Evolutionary conservation across 148 eudicot genomes (phyloP).

Genomic region (Diospyros lotus): DNA sequence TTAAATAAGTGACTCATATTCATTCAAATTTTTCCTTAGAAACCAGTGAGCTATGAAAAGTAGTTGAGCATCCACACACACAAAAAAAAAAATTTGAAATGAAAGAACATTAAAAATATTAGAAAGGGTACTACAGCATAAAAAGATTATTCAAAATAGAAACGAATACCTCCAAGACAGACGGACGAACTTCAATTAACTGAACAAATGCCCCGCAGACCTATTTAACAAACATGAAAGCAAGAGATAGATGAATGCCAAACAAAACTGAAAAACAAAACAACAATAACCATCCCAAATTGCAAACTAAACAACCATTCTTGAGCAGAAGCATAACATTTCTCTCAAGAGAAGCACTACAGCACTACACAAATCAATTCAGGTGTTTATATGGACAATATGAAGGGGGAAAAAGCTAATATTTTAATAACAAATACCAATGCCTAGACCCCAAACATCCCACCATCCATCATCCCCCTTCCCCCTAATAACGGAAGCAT

Average conservation of each 20-base stretch:
- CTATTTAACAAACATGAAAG: conserved; percentile 37
- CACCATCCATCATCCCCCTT: neutral
- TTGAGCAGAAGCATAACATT: neutral
- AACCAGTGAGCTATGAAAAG: no score
- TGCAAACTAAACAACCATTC: neutral
- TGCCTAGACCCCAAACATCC: neutral
- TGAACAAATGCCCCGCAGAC: conserved; percentile 96
- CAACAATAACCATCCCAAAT: neutral
- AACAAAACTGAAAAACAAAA: conserved; percentile 5
- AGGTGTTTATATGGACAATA: neutral
- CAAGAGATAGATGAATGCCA: conserved; percentile 11
- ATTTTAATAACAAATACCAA: conserved; percentile 5
- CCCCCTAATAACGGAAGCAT: neutral
- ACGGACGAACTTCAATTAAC: conserved; percentile 87
- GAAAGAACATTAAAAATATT: neutral
- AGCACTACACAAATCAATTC: neutral
- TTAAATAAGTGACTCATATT: no score
- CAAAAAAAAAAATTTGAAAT: neutral
- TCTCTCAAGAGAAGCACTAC: neutral
- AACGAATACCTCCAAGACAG: conserved; percentile 68
- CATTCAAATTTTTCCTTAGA: neutral
- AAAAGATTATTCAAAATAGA: neutral
- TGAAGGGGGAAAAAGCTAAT: neutral
- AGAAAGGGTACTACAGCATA: neutral
- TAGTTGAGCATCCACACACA: neutral